Conservation (phyloP, 2,329 filamentous ascomycete genomes). For the Fusarium goolgardi region DNA sequence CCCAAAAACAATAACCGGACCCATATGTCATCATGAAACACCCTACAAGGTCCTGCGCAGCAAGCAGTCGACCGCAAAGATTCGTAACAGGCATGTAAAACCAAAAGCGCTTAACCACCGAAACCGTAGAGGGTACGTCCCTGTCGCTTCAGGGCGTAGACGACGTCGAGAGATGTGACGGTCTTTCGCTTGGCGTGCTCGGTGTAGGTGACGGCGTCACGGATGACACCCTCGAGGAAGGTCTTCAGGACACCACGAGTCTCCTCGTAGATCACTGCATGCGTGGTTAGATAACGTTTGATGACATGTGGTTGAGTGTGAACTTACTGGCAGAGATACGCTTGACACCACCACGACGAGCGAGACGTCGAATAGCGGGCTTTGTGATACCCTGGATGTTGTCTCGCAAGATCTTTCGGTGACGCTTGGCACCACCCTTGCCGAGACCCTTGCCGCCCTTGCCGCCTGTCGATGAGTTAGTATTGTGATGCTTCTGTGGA, state of each 20-base stretch:
- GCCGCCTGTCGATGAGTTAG: conserved; percentile 74
- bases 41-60: conserved; percentile 46
- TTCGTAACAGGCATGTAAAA: conserved; percentile 54
- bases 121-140: conserved; percentile 87
- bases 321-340: conserved; percentile 94
- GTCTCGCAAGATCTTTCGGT: conserved; percentile 99
- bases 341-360: conserved; percentile 99
- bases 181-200: conserved; percentile 87
- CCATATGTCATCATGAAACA: conserved; percentile 58
- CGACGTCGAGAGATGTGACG: conserved; percentile 77
- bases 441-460: conserved; percentile 98
- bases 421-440: conserved; percentile 98
- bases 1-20: conserved; percentile 57
- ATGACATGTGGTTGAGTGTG: rapidly evolving
- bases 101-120: conserved; percentile 73
- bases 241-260: conserved; percentile 81
- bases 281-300: conserved; percentile 71
- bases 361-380: conserved; percentile 97
- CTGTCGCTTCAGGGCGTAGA: conserved; percentile 76
- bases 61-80: conserved; percentile 42
- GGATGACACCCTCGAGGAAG: conserved; percentile 81
- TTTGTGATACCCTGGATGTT: conserved; percentile 99
- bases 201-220: conserved; percentile 81
- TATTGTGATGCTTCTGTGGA: conserved; percentile 72
- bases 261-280: conserved; percentile 80